Evolutionary conservation across 108 stramenopile species (phyloP).

Genomic region (Cyclotella distinguenda): DNA sequence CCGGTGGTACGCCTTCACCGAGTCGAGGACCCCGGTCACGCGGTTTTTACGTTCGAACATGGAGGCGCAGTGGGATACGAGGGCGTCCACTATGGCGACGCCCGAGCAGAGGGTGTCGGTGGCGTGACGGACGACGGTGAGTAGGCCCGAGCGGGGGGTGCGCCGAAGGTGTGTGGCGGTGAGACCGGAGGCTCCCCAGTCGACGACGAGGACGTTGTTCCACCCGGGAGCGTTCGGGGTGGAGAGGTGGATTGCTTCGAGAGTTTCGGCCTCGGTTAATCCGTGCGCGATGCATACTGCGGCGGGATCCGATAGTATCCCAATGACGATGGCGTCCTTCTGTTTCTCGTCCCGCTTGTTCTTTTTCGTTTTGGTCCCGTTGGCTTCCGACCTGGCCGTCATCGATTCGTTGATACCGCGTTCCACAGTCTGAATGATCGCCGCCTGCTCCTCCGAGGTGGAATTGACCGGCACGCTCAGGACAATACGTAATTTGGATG

Average conservation of each 20-base stretch:
- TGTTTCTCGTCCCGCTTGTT: slow-evolving; percentile 29
- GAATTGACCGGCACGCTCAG: slow-evolving; percentile 43
- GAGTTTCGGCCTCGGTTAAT: slow-evolving; percentile 37
- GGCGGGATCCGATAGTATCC: slow-evolving; percentile 50
- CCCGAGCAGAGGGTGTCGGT: slow-evolving; percentile 43
- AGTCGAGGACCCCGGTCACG: slow-evolving; percentile 63
- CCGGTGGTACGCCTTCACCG: slow-evolving; percentile 62
- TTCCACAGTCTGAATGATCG: slow-evolving; percentile 38
- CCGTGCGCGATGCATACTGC: slow-evolving; percentile 59
- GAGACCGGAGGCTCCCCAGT: slow-evolving; percentile 71
- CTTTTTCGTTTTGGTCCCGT: slow-evolving; percentile 34
- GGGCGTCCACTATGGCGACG: slow-evolving; percentile 24
- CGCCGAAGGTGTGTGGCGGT: slow-evolving; percentile 51
- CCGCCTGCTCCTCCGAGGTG: slow-evolving; percentile 39
- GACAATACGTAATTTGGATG: slow-evolving; percentile 46
- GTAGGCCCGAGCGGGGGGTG: slow-evolving; percentile 29
- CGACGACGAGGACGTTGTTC: slow-evolving; percentile 58
- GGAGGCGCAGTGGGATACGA: slow-evolving; percentile 62
- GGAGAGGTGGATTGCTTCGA: slow-evolving; percentile 26
- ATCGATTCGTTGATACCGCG: slow-evolving; percentile 37
- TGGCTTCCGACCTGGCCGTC: slow-evolving; percentile 17
- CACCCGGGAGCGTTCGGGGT: slow-evolving; percentile 22
- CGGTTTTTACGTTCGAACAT: slow-evolving; percentile 72
- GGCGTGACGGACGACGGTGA: slow-evolving; percentile 30
- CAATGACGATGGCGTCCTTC: slow-evolving; percentile 38